These are phyloP conservation scores for Trypanosomatidae sp. DNA, from an alignment of 208 protist species.

Conservation along the genomic window DNA sequence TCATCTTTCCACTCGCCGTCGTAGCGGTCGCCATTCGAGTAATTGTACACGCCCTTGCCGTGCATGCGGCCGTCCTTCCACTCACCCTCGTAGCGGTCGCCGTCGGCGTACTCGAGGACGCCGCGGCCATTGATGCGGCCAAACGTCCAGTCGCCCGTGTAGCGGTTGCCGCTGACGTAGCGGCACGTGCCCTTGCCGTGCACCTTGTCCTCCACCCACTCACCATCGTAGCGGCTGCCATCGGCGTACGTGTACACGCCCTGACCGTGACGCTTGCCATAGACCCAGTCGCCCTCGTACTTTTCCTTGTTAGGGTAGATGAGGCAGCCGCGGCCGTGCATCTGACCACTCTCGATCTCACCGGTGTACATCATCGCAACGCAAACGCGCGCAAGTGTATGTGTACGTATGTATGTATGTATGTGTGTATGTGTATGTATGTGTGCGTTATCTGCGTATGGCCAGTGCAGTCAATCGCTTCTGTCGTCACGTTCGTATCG, in stretches of 20 bases:
- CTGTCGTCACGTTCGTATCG: too few relatives aligned
- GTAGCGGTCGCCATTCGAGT: slow-evolving; percentile 83
- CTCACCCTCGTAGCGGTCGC: slow-evolving; percentile 87
- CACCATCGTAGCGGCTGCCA: slow-evolving; percentile 85
- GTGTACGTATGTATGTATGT: background rate
- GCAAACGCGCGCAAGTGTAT: too few relatives aligned
- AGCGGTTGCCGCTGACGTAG: slow-evolving; percentile 84
- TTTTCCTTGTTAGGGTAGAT: slow-evolving; percentile 92
- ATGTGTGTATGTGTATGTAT: slow-evolving; percentile 2
- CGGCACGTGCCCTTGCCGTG: slow-evolving; percentile 88
- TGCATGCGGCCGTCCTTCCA: slow-evolving; percentile 92
- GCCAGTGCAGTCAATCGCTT: too few relatives aligned
- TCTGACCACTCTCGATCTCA: slow-evolving; percentile 93
- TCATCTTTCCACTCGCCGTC: slow-evolving; percentile 90
- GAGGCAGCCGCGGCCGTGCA: slow-evolving; percentile 91
- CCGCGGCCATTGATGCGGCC: slow-evolving; percentile 87
- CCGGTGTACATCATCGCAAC: slow-evolving; percentile 91
- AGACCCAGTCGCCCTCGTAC: slow-evolving; percentile 91
- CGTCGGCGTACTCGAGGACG: slow-evolving; percentile 81
- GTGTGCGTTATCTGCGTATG: too few relatives aligned
- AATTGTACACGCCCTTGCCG: slow-evolving; percentile 84
- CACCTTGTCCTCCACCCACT: slow-evolving; percentile 93
- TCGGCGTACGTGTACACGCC: slow-evolving; percentile 90
- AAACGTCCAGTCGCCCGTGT: slow-evolving; percentile 85
- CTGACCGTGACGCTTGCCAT: slow-evolving; percentile 88